Base-by-base conservation (phyloP, 2,329 filamentous ascomycete genomes). In the Fonsecaea erecta region DNA sequence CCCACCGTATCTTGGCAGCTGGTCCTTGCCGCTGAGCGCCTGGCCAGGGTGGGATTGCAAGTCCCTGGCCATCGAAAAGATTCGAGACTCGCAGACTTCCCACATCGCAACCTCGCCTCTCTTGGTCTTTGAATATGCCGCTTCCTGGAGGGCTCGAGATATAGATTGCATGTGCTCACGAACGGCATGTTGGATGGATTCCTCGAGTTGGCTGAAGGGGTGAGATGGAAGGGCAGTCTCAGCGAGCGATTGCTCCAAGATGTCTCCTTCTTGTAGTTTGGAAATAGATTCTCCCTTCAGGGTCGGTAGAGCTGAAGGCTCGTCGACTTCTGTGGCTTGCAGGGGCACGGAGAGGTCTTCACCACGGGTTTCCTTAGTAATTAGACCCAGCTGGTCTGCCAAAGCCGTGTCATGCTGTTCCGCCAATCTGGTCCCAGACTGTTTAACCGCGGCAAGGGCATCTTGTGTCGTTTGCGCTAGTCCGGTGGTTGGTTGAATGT, bases 21-120 rank as follows among this genome's bases (percentile, higher is more conserved):
- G 34, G 18, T 43, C 58, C 18, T 7, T 43, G n/a, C 18, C 18
- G 40, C 2, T n/a, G 16, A 16, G 16, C 9, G 6, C 35, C 26
- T 48, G 57, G 6, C 12, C 3, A 11, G 53, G 21, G 1, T n/a
- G 30, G 32, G 55, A 57, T 24, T 56, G 54, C 6, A 68, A 54
- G 6, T 58, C 37, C 24, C 43, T 59, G n/a, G 68, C 56, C 9
- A 71, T 34, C 7, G 69, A 69, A 43, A 68, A 68, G 46, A 72
- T 64, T 8, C 65, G 59, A 4, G 52, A 34, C 53, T 71, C 65
- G 32, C 65, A 64, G 24, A 69, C 62, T 24, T 61, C 48, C 67
- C 67, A 70, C 54, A 70, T 64, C 24, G 67, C 67, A 0, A 68
- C 43, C 37, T 71, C 67, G 35, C 69, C 65, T 28, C 55, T 64